Conservation (phyloP, 495 filamentous ascomycete species). For the Parachaetomium inaequale region DNA sequence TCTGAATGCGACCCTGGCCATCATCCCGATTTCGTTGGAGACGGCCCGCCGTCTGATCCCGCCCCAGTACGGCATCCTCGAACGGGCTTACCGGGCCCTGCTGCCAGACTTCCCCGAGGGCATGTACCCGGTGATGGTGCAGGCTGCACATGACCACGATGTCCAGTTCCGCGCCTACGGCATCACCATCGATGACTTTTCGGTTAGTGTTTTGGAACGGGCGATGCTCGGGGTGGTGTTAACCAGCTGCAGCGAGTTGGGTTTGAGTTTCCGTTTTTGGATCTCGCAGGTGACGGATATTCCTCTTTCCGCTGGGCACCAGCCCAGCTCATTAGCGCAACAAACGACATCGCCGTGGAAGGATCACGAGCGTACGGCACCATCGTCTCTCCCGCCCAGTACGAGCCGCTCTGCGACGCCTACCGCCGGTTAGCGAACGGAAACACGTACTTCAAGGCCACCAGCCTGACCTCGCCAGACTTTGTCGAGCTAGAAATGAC, state of each 20-base stretch:
- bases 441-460: slow-evolving; percentile 31
- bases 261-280: slow-evolving; percentile 47
- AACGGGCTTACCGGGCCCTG: slow-evolving; percentile 36
- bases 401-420: slow-evolving; percentile 40
- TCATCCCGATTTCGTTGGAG: slow-evolving; percentile 40
- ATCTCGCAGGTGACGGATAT: slow-evolving; percentile 35
- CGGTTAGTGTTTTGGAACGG: slow-evolving; percentile 26
- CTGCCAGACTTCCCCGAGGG: slow-evolving; percentile 40
- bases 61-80: slow-evolving; percentile 37
- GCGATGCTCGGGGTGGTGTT: not conserved
- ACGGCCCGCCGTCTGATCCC: slow-evolving; percentile 37
- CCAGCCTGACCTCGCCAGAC: slow-evolving; percentile 20
- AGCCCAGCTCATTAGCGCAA: slow-evolving; percentile 35
- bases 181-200: slow-evolving; percentile 40
- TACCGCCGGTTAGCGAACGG: slow-evolving; percentile 31
- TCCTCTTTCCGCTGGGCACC: slow-evolving; percentile 43
- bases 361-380: slow-evolving; percentile 41
- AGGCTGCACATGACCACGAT: slow-evolving; percentile 46
- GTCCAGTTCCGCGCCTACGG: slow-evolving; percentile 36
- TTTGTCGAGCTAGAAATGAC: slow-evolving; percentile 35
- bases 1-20: slow-evolving; percentile 40
- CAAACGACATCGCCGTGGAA: slow-evolving; percentile 34
- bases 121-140: slow-evolving; percentile 45
- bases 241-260: slow-evolving; percentile 35
- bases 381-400: slow-evolving; percentile 33